Base-by-base conservation (phyloP, 441 rosid genomes). In the Dalechampia spathulata region DNA sequence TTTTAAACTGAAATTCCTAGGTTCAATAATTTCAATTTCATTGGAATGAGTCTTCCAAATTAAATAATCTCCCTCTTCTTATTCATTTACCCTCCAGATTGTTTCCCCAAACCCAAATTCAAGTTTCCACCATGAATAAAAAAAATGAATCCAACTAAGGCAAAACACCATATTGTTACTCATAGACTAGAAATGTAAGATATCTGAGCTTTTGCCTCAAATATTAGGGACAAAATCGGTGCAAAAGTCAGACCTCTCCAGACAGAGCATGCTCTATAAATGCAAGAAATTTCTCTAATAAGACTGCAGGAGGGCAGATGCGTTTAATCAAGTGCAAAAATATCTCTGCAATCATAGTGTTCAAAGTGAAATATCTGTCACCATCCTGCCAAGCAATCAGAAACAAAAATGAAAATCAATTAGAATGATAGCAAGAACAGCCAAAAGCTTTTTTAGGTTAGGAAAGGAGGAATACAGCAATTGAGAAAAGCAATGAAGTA, bases 221-320 rank as follows among this genome's bases (percentile, higher is more conserved):
- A 59, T 19, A 12, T 47, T 7, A 21, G 11, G 34, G 30, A 51
- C 26, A 16, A 25, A 52, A 39, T 47, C 4, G 16, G 38, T 22
- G 61, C 63, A 65, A 57, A 4, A 75, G 67, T 58, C 82, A 60
- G 34, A 87, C 98, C 96, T 83, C 77, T 62, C 73, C 85, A 56
- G 77, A 78, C 74, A 92, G 75, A 13, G 85, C 82, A 64, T 63
- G 69, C 60, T 81, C 92, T 26, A 83, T 52, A 60, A 85, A 93
- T 55, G 69, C 75, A 55, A 93, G 74, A 73, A 74, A 82, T 57
- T 68, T 75, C 71, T 78, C 83, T 54, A 73, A 58, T 57, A 83
- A 47, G 42, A 65, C 70, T 58, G 62, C 53, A 20, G 83, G 72
- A 65, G 83, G 86, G 61, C 51, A 51, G 73, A 83, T 72, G 75